Percentiles rank a stretch among this genome's conserved stretches.
Evolutionary conservation across 2,329 filamentous ascomycete genomes (phyloP).

Genomic region (Cladosporium sp.): DNA sequence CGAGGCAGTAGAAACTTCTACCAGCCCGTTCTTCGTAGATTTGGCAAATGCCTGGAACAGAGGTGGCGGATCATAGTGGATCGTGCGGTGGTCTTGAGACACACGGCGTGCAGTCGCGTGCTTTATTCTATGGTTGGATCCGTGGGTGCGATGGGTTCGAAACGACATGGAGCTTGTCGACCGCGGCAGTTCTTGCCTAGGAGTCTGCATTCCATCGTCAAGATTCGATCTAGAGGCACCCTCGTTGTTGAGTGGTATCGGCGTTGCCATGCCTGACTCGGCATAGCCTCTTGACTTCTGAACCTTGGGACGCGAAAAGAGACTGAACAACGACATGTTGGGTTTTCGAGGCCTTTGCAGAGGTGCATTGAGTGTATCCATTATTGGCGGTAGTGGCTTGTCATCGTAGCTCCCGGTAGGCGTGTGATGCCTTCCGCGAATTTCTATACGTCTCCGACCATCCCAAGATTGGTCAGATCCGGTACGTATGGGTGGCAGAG

Average conservation of each 20-base stretch:
- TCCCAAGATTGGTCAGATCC: neutral
- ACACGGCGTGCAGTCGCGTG: neutral
- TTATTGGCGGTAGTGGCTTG: neutral
- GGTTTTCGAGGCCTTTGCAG: slow-evolving; percentile 15
- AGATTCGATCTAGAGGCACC: slow-evolving; percentile 12
- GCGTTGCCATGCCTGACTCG: slow-evolving; percentile 35
- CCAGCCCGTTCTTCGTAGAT: slow-evolving; percentile 67
- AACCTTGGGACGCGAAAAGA: slow-evolving; percentile 48
- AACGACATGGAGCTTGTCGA: slow-evolving; percentile 13
- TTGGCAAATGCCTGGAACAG: slow-evolving; percentile 86
- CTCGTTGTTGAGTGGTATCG: slow-evolving; percentile 11
- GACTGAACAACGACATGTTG: slow-evolving; percentile 47
- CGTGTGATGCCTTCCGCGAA: neutral
- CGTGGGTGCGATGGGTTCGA: neutral
- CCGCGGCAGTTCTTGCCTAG: neutral
- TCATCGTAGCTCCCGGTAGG: slow-evolving; percentile 1
- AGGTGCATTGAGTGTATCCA: neutral
- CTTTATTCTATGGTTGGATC: neutral
- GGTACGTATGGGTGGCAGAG: slow-evolving; percentile 6
- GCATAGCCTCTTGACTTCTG: slow-evolving; percentile 45
- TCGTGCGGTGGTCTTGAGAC: slow-evolving; percentile 3
- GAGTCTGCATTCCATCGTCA: slow-evolving; percentile 8
- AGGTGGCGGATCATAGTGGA: slow-evolving; percentile 54
- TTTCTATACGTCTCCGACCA: neutral
- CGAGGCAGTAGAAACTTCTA: slow-evolving; percentile 62